Percentiles rank a stretch among this genome's conserved stretches.
Conservation (phyloP, 768 basidiomycete genomes). For the Lentinula sp. region DNA sequence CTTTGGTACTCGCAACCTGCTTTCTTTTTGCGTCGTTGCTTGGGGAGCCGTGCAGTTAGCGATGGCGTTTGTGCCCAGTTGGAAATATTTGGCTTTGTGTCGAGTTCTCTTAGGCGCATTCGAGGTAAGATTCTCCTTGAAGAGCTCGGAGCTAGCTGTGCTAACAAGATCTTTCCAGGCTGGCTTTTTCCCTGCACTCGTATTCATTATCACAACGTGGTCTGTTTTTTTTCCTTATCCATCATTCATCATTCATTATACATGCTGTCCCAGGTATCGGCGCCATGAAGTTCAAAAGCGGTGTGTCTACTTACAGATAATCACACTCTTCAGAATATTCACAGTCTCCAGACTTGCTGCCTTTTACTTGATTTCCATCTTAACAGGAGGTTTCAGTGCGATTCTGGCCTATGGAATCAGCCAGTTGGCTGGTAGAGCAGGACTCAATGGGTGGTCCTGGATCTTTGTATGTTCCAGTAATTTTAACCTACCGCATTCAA, state of each 20-base stretch:
- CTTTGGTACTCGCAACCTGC: conserved; percentile 7
- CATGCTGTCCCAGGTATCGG: conserved; percentile 30
- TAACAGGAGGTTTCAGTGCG: conserved; percentile 34
- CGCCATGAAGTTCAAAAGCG: conserved; percentile 47
- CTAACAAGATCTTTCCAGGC: conserved; percentile 23
- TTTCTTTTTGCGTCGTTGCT: conserved; percentile 9
- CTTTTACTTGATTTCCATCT: conserved; percentile 35
- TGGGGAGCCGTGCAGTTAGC: conserved; percentile 13
- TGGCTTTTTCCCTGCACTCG: conserved; percentile 43
- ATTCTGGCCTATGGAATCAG: conserved; percentile 38
- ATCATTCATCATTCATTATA: background rate
- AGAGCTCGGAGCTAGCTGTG: background rate
- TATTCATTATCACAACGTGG: conserved; percentile 47
- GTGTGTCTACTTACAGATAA: conserved; percentile 11
- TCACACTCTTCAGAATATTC: background rate
- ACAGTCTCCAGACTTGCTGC: conserved; percentile 31
- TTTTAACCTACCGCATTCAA: background rate
- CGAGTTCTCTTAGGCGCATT: conserved; percentile 10
- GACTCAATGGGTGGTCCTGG: conserved; percentile 43
- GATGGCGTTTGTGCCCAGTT: conserved; percentile 11
- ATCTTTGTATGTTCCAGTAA: conserved; percentile 29
- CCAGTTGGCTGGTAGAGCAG: conserved; percentile 30
- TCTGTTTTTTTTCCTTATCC: conserved; percentile 12
- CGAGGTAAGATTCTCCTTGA: conserved; percentile 2
- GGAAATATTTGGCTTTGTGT: conserved; percentile 8